A percentile compares a stretch with the other conserved stretches of the same genome.
Conservation (phyloP, 2,329 filamentous ascomycete genomes). For the Pyricularia grisea region DNA sequence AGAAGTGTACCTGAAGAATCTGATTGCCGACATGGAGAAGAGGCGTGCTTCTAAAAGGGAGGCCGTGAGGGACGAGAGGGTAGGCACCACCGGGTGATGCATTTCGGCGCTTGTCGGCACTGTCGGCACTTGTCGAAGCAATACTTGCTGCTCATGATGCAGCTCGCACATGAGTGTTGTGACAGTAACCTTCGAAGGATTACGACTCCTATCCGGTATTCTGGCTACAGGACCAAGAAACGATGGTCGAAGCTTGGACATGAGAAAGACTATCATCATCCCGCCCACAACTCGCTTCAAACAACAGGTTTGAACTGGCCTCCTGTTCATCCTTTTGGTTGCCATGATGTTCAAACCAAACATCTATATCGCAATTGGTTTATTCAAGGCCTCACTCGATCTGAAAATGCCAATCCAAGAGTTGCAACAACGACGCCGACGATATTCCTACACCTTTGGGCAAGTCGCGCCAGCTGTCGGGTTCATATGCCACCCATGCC, state of each 20-base stretch:
- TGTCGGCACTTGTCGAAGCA: too few relatives aligned
- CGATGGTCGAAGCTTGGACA: not conserved
- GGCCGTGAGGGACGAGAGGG: not conserved
- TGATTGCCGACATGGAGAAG: constrained; percentile 64
- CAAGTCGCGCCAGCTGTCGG: not conserved
- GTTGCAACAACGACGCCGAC: not conserved
- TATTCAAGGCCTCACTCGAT: not conserved
- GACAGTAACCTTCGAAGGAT: not conserved
- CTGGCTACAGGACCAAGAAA: not conserved
- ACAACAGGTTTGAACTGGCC: not conserved
- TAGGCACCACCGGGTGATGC: not conserved
- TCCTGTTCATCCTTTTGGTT: not conserved
- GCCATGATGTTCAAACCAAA: not conserved
- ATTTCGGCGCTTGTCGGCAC: not conserved
- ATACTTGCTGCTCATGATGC: not conserved
- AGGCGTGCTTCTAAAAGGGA: constrained; percentile 25
- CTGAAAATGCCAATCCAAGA: not conserved
- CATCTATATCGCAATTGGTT: not conserved
- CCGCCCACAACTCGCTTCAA: not conserved
- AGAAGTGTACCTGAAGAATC: constrained; percentile 72
- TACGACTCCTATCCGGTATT: not conserved
- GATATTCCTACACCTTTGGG: not conserved
- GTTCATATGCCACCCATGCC: too few relatives aligned
- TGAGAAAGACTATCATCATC: not conserved
- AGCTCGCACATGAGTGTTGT: not conserved